Percentiles rank a stretch among this genome's conserved stretches.
Conservation (phyloP, 352 stramenopile species). For the Lagenidium giganteum region DNA sequence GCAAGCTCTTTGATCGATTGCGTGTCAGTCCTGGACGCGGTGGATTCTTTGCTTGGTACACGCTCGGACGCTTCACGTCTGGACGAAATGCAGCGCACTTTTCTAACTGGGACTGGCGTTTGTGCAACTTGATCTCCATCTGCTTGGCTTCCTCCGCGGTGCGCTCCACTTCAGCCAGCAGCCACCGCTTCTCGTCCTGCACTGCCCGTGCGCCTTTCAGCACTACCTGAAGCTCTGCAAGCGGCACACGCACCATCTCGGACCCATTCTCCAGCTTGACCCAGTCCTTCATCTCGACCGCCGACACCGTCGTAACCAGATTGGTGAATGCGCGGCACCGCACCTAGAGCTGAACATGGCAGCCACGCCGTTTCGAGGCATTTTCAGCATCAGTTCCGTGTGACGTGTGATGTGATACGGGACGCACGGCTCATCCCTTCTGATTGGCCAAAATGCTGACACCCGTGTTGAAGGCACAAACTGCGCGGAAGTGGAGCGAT, state of each 20-base stretch:
- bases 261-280: conserved; percentile 15
- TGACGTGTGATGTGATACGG: too few species aligned
- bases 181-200: conserved; percentile 26
- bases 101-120: conserved; percentile 50
- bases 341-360: too few species aligned
- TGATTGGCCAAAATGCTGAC: too few species aligned
- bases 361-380: too few species aligned
- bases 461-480: too few species aligned
- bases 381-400: too few species aligned
- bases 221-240: conserved; percentile 25
- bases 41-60: too few species aligned
- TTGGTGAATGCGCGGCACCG: too few species aligned
- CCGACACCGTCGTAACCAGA: too few species aligned
- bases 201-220: conserved; percentile 23
- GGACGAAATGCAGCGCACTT: conserved; percentile 28
- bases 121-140: conserved; percentile 38
- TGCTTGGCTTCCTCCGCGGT: conserved; percentile 30
- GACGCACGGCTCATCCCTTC: too few species aligned
- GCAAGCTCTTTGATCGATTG: conserved; percentile 35
- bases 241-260: conserved; percentile 39
- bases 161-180: conserved; percentile 24
- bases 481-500: too few species aligned
- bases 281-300: conserved; percentile 2
- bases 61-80: conserved; percentile 11
- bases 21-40: conserved; percentile 17